Evolutionary conservation across 108 stramenopile species (phyloP).

Genomic region (Cyclostephanos tholiformis): DNA sequence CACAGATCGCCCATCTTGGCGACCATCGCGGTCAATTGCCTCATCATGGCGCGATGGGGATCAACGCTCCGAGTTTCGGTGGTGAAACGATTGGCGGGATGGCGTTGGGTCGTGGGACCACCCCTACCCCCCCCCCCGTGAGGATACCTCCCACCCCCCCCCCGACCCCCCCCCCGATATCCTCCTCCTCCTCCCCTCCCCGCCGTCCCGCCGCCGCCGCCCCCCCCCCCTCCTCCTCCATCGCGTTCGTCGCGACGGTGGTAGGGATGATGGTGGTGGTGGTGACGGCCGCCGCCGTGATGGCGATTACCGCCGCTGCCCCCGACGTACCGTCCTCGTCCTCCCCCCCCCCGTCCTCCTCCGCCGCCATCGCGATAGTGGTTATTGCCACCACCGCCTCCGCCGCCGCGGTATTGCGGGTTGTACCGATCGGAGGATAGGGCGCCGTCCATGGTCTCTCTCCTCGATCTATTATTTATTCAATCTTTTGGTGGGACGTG

Average conservation of each 20-base stretch:
- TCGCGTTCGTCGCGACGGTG: slow-evolving; percentile 45
- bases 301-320: slow-evolving; percentile 16
- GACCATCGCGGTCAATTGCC: slow-evolving; percentile 71
- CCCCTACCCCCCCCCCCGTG: slow-evolving; percentile 18
- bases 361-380: slow-evolving; percentile 27
- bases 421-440: slow-evolving; percentile 42
- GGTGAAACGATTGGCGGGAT: slow-evolving; percentile 67
- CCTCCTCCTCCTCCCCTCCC: slow-evolving; percentile 10
- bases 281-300: slow-evolving; percentile 13
- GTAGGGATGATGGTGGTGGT: slow-evolving; percentile 34
- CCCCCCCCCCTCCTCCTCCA: slow-evolving; percentile 29
- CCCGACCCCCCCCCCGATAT: slow-evolving; percentile 13
- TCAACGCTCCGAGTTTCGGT: slow-evolving; percentile 52
- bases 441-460: slow-evolving; percentile 38
- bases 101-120: slow-evolving; percentile 47
- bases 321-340: no score
- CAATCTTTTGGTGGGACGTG: not conserved
- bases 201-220: slow-evolving; percentile 14
- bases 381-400: slow-evolving; percentile 17
- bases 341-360: not conserved
- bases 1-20: slow-evolving; percentile 77
- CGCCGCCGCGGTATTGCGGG: slow-evolving; percentile 4
- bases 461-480: not conserved
- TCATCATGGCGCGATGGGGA: slow-evolving; percentile 58
- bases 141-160: slow-evolving; percentile 27